phyloP scores from a whole-genome alignment of 306 rosid genomes.

The Rubus parviflorus region DNA sequence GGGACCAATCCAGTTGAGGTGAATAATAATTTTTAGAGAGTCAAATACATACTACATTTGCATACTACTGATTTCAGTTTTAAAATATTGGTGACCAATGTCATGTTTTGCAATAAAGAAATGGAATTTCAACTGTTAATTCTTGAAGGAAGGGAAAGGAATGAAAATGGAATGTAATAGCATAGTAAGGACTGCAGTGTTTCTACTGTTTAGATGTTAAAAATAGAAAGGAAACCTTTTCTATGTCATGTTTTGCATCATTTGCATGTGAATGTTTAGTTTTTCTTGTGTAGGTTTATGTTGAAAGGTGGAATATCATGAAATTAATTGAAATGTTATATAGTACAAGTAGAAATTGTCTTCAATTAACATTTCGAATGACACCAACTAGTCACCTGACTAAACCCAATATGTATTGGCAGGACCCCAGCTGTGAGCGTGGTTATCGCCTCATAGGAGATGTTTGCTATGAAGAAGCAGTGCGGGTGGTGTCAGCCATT shows the following conservation, averaged over 20 bases:
- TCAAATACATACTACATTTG: too few relatives aligned
- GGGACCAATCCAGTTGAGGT: constrained; percentile 91
- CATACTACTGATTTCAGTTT: neutral
- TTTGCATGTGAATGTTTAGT: neutral
- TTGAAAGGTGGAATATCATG: neutral
- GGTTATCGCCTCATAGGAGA: constrained; percentile 76
- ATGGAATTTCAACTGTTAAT: neutral
- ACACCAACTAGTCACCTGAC: neutral
- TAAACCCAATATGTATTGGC: constrained; percentile 13
- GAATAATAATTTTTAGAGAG: constrained; percentile 5
- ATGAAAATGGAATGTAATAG: neutral
- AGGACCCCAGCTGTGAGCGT: constrained; percentile 66
- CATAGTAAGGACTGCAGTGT: neutral
- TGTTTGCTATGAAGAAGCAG: constrained; percentile 81
- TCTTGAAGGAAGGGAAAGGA: neutral
- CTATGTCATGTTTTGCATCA: neutral
- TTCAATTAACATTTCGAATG: neutral
- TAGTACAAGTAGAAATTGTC: neutral
- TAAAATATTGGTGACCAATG: neutral
- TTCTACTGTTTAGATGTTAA: neutral
- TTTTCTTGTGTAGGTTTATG: neutral
- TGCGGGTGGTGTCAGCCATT: constrained; percentile 60
- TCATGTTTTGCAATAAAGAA: neutral
- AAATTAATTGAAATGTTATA: neutral
- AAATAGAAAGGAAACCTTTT: neutral